Evolutionary conservation across 805 yeast species (phyloP).

Genomic region (Kregervanrija fluxuum): DNA sequence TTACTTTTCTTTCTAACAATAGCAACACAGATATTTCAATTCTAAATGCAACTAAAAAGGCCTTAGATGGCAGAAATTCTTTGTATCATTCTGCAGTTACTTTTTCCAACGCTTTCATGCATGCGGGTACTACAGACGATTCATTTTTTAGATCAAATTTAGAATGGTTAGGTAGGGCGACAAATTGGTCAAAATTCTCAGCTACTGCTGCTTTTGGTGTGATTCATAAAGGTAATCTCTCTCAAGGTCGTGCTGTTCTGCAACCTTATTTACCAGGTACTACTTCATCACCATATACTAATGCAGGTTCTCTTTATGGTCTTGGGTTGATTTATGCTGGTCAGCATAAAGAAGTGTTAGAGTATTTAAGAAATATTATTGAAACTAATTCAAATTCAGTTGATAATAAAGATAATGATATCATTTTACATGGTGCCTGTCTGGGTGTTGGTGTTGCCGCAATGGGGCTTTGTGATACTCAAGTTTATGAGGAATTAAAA

Average conservation of each 20-base stretch:
- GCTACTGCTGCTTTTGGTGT: constrained; percentile 98
- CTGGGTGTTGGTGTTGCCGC: constrained; percentile 95
- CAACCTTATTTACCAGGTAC: constrained; percentile 87
- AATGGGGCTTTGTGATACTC: constrained; percentile 77
- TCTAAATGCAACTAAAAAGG: constrained; percentile 71
- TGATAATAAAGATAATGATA: constrained; percentile 56
- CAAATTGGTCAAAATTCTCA: constrained; percentile 95
- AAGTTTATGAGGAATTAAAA: constrained; percentile 73
- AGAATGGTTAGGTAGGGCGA: constrained; percentile 97
- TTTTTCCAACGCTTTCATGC: constrained; percentile 89
- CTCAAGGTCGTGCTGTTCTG: constrained; percentile 81
- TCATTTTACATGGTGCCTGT: constrained; percentile 90
- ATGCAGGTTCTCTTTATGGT: constrained; percentile 93
- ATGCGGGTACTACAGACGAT: constrained; percentile 94
- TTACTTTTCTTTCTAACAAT: constrained; percentile 80
- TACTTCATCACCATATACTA: constrained; percentile 76
- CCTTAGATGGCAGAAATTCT: constrained; percentile 86
- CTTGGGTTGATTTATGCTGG: constrained; percentile 94
- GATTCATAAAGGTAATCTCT: constrained; percentile 87
- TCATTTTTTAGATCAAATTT: constrained; percentile 82
- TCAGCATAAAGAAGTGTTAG: constrained; percentile 83
- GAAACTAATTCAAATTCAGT: constrained; percentile 45
- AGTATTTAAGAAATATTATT: constrained; percentile 65
- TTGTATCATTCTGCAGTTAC: constrained; percentile 95
- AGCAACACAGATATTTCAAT: constrained; percentile 81